Base-by-base conservation (phyloP, 768 basidiomycete genomes). In the Infundibulicybe gibba region DNA sequence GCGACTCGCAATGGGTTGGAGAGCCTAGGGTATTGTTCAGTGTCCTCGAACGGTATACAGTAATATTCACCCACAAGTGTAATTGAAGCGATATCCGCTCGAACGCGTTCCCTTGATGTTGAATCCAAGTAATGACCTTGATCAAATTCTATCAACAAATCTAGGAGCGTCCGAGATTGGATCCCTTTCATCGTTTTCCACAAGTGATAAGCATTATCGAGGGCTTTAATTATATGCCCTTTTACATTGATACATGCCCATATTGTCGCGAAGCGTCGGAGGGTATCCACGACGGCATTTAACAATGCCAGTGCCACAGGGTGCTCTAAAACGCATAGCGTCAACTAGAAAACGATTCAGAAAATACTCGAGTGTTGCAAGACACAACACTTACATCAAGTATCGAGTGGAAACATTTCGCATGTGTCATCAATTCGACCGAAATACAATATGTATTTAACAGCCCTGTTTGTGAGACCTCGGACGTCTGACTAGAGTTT, bases 171-270 rank as follows among this genome's bases (percentile, higher is more conserved):
- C 21, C 84, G 81, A 43, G 79, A 83, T 57, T 83, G 85, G 42
- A 79, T 67, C 19, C 87, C 85, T 46, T 78, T 75, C n/a, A n/a
- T n/a, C 12, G 71, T 68, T 56, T 81, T 83, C 79, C 82, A 86
- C 1, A 67, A 60, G 43, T 81, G 73, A 56, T 88, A 80, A 2
- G 83, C 77, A 21, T 71, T 62, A 54, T 81, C 80, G 16, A 92
- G 74, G 0, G 84, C 76, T 6, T 67, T 63, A 2, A 82, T 72
- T 44, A 91, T 81, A 0, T 57, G 64, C 15, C 68, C 66, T 50
- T 77, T 76, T 9, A 66, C 75, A 55, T 86, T 75, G 83, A 91
- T 87, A 49, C 85, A 87, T 10, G 79, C 77, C 89, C 88, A 92
- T 41, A 90, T 81, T 16, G 79, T 76, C 10, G 78, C 74, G 54